Evolutionary conservation across 2,329 filamentous ascomycete species (phyloP).

Genomic region (Sclerotinia subarctica): DNA sequence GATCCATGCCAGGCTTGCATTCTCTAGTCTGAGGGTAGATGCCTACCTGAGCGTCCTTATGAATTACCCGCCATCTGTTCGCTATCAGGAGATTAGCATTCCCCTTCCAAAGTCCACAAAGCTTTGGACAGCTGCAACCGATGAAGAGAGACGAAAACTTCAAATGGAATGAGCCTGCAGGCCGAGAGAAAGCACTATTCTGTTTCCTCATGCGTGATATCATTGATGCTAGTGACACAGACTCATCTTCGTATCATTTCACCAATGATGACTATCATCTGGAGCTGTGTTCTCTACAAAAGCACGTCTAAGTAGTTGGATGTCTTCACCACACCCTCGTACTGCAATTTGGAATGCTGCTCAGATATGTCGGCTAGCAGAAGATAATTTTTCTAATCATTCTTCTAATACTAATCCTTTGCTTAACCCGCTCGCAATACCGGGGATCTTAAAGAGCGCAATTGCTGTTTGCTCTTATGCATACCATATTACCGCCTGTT

Average conservation of each 20-base stretch:
- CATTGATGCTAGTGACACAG: neutral
- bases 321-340: constrained; percentile 10
- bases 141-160: constrained; percentile 13
- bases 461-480: constrained; percentile 14
- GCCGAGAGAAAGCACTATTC: constrained; percentile 16
- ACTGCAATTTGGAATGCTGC: constrained; percentile 12
- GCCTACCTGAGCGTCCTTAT: constrained; percentile 11
- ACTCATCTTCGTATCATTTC: neutral
- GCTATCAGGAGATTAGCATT: constrained; percentile 18
- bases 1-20: neutral
- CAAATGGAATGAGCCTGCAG: constrained; percentile 15
- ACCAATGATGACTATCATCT: constrained; percentile 14
- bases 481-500: neutral
- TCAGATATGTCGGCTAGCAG: constrained; percentile 5
- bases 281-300: constrained; percentile 8
- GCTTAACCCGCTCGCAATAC: constrained; percentile 9
- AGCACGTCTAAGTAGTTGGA: constrained; percentile 9
- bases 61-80: constrained; percentile 12
- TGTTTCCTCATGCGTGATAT: constrained; percentile 15
- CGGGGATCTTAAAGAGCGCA: constrained; percentile 2
- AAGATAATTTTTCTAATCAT: neutral
- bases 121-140: constrained; percentile 1
- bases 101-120: constrained; percentile 9
- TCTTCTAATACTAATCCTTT: neutral
- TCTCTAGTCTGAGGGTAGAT: constrained; percentile 8